phyloP scores from a whole-genome alignment of 495 filamentous ascomycete species.

The Friedmanniomyces endolithicus region DNA sequence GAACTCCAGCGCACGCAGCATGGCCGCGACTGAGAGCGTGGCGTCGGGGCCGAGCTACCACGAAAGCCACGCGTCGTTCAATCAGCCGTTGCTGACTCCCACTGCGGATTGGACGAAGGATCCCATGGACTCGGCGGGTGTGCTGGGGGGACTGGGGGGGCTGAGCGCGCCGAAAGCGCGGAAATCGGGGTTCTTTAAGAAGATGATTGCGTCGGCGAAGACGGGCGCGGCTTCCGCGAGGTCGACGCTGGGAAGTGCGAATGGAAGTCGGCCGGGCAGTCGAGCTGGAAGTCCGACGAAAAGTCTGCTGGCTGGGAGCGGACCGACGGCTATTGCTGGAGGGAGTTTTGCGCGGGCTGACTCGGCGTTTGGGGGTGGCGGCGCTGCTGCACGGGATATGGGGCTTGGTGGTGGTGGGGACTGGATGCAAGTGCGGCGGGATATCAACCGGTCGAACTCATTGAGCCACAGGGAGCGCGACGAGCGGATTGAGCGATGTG shows the following conservation, averaged over 20 bases:
- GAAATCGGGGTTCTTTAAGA: constrained; percentile 91
- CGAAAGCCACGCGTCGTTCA: constrained; percentile 62
- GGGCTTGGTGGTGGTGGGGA: constrained; percentile 54
- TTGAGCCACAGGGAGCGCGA: constrained; percentile 75
- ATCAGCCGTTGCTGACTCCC: constrained; percentile 35
- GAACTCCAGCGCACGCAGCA: constrained; percentile 11
- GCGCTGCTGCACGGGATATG: constrained; percentile 47
- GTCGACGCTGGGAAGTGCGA: constrained; percentile 56
- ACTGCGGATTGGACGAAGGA: constrained; percentile 36
- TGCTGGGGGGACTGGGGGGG: constrained; percentile 73
- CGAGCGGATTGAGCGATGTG: constrained; percentile 80
- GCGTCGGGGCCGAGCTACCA: constrained; percentile 64
- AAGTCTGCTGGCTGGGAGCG: constrained; percentile 23
- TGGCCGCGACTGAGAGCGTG: constrained; percentile 15
- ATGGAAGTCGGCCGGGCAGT: constrained; percentile 21
- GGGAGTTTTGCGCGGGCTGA: constrained; percentile 33
- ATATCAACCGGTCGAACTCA: constrained; percentile 90
- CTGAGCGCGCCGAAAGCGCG: constrained; percentile 78
- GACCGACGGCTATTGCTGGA: constrained; percentile 43
- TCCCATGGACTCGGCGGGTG: constrained; percentile 36
- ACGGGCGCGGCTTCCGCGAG: constrained; percentile 82
- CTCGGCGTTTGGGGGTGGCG: constrained; percentile 22
- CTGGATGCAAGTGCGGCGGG: constrained; percentile 90
- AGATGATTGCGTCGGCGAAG: constrained; percentile 87
- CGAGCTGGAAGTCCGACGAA: constrained; percentile 23